Percentiles rank a stretch among this genome's conserved stretches.
Evolutionary conservation across 2,329 filamentous ascomycete genomes (phyloP).

Genomic region (Fusarium veterinarium): DNA sequence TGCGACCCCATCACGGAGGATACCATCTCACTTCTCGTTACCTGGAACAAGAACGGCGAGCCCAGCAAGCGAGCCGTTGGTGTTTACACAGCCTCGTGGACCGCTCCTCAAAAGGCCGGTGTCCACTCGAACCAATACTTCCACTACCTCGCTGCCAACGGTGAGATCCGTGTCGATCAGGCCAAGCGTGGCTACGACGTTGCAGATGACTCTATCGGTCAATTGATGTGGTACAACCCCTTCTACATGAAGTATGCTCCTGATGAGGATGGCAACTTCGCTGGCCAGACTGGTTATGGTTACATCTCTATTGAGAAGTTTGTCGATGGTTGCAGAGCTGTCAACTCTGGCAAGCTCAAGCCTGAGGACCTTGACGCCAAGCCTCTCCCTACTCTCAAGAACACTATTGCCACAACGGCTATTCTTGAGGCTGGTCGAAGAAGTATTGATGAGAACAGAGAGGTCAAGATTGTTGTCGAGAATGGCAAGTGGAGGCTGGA

Average conservation of each 20-base stretch:
- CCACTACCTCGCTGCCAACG: slow-evolving; percentile 87
- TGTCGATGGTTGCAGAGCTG: slow-evolving; percentile 82
- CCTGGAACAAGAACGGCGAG: slow-evolving; percentile 82
- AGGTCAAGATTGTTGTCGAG: slow-evolving; percentile 78
- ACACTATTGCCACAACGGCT: slow-evolving; percentile 91
- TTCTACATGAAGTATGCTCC: slow-evolving; percentile 97
- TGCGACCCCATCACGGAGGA: slow-evolving; percentile 88
- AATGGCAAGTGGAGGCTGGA: slow-evolving; percentile 75
- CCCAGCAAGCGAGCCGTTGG: slow-evolving; percentile 80
- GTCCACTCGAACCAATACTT: slow-evolving; percentile 99
- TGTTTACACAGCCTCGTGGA: slow-evolving; percentile 95
- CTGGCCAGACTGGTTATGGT: slow-evolving; percentile 89
- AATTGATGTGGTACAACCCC: slow-evolving; percentile 89
- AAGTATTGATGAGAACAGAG: slow-evolving; percentile 84
- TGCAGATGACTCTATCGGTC: slow-evolving; percentile 78
- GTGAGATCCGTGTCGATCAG: slow-evolving; percentile 91
- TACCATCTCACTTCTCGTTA: slow-evolving; percentile 90
- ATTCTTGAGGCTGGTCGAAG: slow-evolving; percentile 88
- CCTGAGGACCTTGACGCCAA: slow-evolving; percentile 83
- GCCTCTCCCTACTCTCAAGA: slow-evolving; percentile 84
- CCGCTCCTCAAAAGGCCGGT: slow-evolving; percentile 88
- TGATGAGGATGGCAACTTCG: slow-evolving; percentile 94
- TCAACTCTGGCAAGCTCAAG: slow-evolving; percentile 79
- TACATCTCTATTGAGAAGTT: slow-evolving; percentile 98
- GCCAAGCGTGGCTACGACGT: slow-evolving; percentile 95